Percentiles rank a stretch among this genome's conserved stretches.
Conservation (phyloP, 2,329 filamentous ascomycete species). For the Microcyclosporella mali region DNA sequence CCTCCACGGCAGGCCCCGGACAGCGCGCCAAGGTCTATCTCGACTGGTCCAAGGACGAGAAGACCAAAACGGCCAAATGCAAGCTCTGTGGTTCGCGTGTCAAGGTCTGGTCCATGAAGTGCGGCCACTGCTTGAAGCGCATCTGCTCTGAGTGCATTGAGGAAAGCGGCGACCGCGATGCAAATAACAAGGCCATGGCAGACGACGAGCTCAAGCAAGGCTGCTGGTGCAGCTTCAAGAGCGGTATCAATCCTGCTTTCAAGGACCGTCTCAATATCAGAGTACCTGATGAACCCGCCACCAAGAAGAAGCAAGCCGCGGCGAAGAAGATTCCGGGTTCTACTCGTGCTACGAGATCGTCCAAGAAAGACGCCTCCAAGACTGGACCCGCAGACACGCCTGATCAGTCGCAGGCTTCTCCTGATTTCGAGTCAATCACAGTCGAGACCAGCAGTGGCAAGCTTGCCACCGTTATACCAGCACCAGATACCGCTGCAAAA, state of each 20-base stretch:
- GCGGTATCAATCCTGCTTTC: slow-evolving; percentile 5
- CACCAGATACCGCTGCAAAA: too few relatives aligned
- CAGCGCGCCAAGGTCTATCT: slow-evolving; percentile 5
- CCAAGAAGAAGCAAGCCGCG: neutral
- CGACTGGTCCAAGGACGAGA: slow-evolving; percentile 12
- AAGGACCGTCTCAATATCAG: neutral
- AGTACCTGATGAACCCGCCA: too few relatives aligned
- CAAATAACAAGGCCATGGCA: slow-evolving; percentile 10
- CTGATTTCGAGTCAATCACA: too few relatives aligned
- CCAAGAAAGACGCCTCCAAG: neutral
- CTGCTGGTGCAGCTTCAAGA: slow-evolving; percentile 14
- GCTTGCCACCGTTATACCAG: too few relatives aligned
- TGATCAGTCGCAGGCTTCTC: too few relatives aligned
- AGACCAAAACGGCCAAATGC: slow-evolving; percentile 21
- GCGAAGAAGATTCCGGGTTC: neutral
- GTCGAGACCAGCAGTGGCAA: too few relatives aligned
- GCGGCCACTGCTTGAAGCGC: slow-evolving; percentile 12
- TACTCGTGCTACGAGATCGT: neutral
- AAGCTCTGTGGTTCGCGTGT: slow-evolving; percentile 15
- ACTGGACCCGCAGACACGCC: neutral
- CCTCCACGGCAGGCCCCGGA: neutral
- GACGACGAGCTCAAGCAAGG: slow-evolving; percentile 11
- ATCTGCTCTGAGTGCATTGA: slow-evolving; percentile 19
- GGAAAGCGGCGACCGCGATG: neutral
- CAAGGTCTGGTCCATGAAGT: slow-evolving; percentile 15